Conservation (phyloP, 2,329 filamentous ascomycete species). For the Penicillium corylophilum region DNA sequence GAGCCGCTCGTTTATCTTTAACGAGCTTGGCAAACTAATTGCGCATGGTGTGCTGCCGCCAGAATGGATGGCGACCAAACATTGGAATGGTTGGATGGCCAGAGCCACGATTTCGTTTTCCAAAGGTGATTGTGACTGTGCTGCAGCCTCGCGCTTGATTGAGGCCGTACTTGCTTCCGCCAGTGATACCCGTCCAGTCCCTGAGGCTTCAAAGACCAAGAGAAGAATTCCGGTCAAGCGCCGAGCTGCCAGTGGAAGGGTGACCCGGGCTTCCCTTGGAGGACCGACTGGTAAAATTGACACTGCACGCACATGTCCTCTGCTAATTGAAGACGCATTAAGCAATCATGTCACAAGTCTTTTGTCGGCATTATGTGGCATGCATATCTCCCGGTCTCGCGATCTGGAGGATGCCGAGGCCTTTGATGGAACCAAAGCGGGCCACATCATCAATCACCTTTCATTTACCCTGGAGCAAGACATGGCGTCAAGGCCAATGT, state of each 20-base stretch:
- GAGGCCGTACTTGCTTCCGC: slow-evolving; percentile 36
- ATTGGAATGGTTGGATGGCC: slow-evolving; percentile 38
- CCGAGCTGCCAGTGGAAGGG: slow-evolving; percentile 4
- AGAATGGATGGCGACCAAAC: slow-evolving; percentile 43
- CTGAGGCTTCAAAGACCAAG: background rate
- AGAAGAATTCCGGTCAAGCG: background rate
- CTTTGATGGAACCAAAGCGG: slow-evolving; percentile 23
- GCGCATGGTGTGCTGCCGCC: slow-evolving; percentile 32
- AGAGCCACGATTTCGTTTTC: slow-evolving; percentile 39
- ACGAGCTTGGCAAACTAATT: slow-evolving; percentile 37
- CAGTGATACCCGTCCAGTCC: slow-evolving; percentile 14
- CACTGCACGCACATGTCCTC: slow-evolving; percentile 25
- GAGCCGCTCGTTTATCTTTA: slow-evolving; percentile 32
- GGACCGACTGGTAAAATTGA: slow-evolving; percentile 3
- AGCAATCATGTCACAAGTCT: slow-evolving; percentile 39
- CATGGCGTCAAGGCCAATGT: slow-evolving; percentile 13
- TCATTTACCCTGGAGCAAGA: slow-evolving; percentile 25
- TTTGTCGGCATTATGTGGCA: slow-evolving; percentile 37
- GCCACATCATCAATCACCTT: slow-evolving; percentile 26
- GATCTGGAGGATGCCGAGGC: slow-evolving; percentile 23
- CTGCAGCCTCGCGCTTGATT: slow-evolving; percentile 32
- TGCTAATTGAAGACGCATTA: slow-evolving; percentile 37
- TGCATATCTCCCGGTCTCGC: slow-evolving; percentile 37
- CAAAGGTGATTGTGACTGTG: slow-evolving; percentile 33
- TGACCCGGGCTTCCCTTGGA: slow-evolving; percentile 21